These are phyloP conservation scores for Cytospora piceae DNA, from an alignment of 2,329 filamentous ascomycete species.

Conservation along the genomic window DNA sequence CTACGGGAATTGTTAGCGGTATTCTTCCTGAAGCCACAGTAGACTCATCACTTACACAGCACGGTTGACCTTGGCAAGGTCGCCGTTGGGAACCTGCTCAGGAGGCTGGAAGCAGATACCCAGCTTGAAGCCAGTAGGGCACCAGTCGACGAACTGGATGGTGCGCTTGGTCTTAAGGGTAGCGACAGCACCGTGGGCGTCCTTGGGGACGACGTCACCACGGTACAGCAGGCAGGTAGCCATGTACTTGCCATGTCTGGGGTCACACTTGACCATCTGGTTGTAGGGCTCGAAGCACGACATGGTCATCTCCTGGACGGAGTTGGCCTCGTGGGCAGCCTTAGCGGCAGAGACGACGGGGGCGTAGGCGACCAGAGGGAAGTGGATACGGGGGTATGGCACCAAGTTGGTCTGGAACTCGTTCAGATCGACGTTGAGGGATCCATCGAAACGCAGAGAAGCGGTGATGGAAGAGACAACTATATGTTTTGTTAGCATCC, in stretches of 20 bases:
- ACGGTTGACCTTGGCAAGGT: slow-evolving; percentile 96
- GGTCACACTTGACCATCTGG: slow-evolving; percentile 99
- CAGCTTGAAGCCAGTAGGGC: slow-evolving; percentile 99
- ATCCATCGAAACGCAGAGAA: slow-evolving; percentile 97
- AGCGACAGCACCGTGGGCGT: slow-evolving; percentile 88
- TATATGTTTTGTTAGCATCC: slow-evolving; percentile 44
- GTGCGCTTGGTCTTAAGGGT: slow-evolving; percentile 99
- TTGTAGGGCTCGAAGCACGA: slow-evolving; percentile 99
- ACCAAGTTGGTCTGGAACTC: slow-evolving; percentile 99
- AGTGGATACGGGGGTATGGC: slow-evolving; percentile 98
- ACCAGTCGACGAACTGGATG: slow-evolving; percentile 99
- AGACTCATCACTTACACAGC: slow-evolving; percentile 74
- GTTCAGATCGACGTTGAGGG: slow-evolving; percentile 98
- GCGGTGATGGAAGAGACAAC: slow-evolving; percentile 98
- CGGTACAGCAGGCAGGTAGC: slow-evolving; percentile 97
- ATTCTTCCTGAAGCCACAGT: background rate
- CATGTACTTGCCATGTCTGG: slow-evolving; percentile 99
- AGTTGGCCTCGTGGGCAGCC: slow-evolving; percentile 97
- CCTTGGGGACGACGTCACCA: slow-evolving; percentile 96
- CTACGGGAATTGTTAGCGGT: slow-evolving; percentile 44
- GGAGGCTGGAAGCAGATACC: slow-evolving; percentile 99
- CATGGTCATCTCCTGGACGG: slow-evolving; percentile 97
- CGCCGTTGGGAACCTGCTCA: slow-evolving; percentile 93
- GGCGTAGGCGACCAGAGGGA: slow-evolving; percentile 95
- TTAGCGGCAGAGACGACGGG: slow-evolving; percentile 94